Percentiles rank a stretch among this genome's conserved stretches.
These are phyloP conservation scores for Sanghuangporus weigelae DNA, from an alignment of 1,284 basidiomycete genomes.

Conservation along the genomic window DNA sequence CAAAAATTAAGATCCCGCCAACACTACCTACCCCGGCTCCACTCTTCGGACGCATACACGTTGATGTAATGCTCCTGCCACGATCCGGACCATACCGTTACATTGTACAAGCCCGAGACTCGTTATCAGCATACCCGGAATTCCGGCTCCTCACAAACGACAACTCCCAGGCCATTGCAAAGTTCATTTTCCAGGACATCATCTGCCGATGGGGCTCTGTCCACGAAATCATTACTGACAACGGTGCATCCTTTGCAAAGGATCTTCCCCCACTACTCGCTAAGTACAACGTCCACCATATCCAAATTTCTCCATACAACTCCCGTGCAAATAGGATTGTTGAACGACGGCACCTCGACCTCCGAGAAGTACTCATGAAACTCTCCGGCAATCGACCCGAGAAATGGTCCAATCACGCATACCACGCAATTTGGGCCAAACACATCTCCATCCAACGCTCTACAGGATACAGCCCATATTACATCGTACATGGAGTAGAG, in stretches of 20 bases:
- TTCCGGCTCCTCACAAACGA: constrained; percentile 19
- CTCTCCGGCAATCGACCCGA: constrained; percentile 4
- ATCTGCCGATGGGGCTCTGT: constrained; percentile 27
- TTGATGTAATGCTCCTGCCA: constrained; percentile 30
- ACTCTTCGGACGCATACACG: constrained; percentile 29
- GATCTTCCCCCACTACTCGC: constrained; percentile 9
- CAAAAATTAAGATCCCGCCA: constrained; percentile 31
- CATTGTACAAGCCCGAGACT: constrained; percentile 24
- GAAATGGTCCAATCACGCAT: no score
- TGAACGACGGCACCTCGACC: constrained; percentile 12
- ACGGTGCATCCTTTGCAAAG: constrained; percentile 22
- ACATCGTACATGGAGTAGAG: constrained; percentile 21
- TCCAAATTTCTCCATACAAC: constrained; percentile 20
- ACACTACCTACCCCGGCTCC: constrained; percentile 26
- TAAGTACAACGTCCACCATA: constrained; percentile 17
- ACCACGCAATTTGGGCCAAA: constrained; percentile 26
- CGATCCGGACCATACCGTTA: constrained; percentile 24
- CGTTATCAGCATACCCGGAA: constrained; percentile 23
- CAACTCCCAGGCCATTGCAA: constrained; percentile 19
- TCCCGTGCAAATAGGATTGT: constrained; percentile 18
- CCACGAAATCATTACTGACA: constrained; percentile 29
- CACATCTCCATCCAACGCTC: constrained; percentile 19
- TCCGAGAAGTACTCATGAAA: constrained; percentile 18
- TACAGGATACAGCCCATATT: constrained; percentile 23
- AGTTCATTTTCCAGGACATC: constrained; percentile 27